Evolutionary conservation across 257 asterid species (phyloP).

Genomic region (Nicotiana obtusifolia): DNA sequence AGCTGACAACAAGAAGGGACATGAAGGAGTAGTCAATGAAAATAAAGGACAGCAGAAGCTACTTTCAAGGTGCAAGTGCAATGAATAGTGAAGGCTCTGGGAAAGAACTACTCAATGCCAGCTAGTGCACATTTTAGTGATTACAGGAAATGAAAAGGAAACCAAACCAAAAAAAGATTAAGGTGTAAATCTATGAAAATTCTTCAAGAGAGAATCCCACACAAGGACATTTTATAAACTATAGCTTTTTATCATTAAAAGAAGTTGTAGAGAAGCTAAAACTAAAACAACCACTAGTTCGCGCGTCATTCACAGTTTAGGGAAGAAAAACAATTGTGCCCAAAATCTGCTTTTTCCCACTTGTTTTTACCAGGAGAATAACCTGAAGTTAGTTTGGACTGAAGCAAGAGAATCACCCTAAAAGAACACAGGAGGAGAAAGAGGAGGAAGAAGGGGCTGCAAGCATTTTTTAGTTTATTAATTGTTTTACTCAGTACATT

Average conservation of each 20-base stretch:
- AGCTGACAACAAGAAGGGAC: not conserved
- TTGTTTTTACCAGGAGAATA: not conserved
- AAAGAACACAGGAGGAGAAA: not conserved
- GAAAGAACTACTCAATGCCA: not conserved
- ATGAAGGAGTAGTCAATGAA: not conserved
- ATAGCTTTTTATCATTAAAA: not conserved
- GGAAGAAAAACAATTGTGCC: not conserved
- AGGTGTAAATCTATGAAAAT: not conserved
- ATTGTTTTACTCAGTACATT: not conserved
- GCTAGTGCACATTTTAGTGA: not conserved
- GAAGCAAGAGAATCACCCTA: not conserved
- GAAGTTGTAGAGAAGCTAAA: not conserved
- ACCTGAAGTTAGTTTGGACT: not conserved
- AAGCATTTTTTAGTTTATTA: not conserved
- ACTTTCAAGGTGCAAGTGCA: not conserved
- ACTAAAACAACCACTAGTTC: not conserved
- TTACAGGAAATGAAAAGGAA: not conserved
- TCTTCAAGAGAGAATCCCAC: not conserved
- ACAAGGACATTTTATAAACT: not conserved
- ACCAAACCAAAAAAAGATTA: not conserved
- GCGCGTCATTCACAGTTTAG: not conserved
- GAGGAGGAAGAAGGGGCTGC: not conserved
- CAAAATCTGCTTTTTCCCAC: not conserved
- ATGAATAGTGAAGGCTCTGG: not conserved
- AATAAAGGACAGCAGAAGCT: not conserved